Evolutionary conservation across 371 early-diverging fungal genomes (phyloP).

Genomic region (Batkoa obscura): DNA sequence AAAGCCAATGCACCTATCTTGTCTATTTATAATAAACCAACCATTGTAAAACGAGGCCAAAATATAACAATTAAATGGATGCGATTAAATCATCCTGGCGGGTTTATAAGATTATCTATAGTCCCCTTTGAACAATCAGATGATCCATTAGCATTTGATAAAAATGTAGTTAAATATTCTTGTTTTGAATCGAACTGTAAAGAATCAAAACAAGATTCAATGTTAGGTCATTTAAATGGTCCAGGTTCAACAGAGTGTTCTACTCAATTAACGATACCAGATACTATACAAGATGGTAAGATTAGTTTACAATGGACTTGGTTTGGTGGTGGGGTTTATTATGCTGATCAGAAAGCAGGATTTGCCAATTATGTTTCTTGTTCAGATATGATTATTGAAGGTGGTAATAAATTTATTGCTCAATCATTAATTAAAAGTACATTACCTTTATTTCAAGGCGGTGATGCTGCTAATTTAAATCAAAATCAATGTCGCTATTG

Average conservation of each 20-base stretch:
- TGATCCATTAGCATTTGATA: constrained; percentile 24
- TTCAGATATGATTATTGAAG: constrained; percentile 22
- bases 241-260: constrained; percentile 20
- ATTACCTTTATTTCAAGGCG: not conserved
- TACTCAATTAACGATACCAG: constrained; percentile 23
- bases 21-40: not conserved
- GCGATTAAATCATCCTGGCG: constrained; percentile 36
- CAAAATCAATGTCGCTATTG: not conserved
- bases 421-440: too few relatives aligned
- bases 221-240: constrained; percentile 16
- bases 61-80: constrained; percentile 24
- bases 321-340: constrained; percentile 19
- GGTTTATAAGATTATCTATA: constrained; percentile 33
- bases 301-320: constrained; percentile 37
- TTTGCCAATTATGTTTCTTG: constrained; percentile 33
- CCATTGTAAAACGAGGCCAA: constrained; percentile 17
- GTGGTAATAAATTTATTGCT: constrained; percentile 18
- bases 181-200: constrained; percentile 33
- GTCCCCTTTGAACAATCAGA: constrained; percentile 29
- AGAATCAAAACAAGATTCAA: constrained; percentile 7
- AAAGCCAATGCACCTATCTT: not conserved
- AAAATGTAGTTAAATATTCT: constrained; percentile 21
- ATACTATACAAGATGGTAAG: constrained; percentile 23
- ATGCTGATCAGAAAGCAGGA: constrained; percentile 28
- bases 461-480: not conserved